Percentiles rank a stretch among this genome's conserved stretches.
Conservation (phyloP, 1,284 basidiomycete genomes). For the Stereum hirsutum region DNA sequence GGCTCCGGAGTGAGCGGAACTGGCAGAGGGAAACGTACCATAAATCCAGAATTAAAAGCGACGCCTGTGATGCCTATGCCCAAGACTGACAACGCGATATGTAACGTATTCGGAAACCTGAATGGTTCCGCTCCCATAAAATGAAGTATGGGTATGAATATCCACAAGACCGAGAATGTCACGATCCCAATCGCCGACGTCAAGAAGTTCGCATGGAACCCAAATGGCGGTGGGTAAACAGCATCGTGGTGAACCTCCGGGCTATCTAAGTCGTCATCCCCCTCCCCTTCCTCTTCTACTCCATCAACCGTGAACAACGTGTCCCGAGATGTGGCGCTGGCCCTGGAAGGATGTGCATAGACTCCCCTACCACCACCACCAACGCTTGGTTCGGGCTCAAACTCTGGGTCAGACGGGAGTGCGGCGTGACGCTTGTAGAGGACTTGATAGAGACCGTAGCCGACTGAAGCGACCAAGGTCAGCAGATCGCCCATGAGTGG, state of each 20-base stretch:
- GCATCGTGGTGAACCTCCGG: slow-evolving; percentile 18
- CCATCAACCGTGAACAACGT: slow-evolving; percentile 4
- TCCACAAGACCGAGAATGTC: slow-evolving; percentile 61
- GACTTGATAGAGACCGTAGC: slow-evolving; percentile 70
- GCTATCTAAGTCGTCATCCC: slow-evolving; percentile 18
- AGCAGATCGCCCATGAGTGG: slow-evolving; percentile 73
- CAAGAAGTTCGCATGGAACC: slow-evolving; percentile 68
- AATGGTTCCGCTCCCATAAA: slow-evolving; percentile 50
- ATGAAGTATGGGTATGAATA: slow-evolving; percentile 64
- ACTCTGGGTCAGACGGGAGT: slow-evolving; percentile 48
- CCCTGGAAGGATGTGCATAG: slow-evolving; percentile 34
- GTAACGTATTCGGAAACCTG: slow-evolving; percentile 38
- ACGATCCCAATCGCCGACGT: slow-evolving; percentile 60
- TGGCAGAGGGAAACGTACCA: slow-evolving; percentile 42
- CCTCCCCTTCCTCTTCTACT: slow-evolving; percentile 7
- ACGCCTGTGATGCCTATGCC: slow-evolving; percentile 61
- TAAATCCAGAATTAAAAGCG: slow-evolving; percentile 68
- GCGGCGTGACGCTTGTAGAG: slow-evolving; percentile 75
- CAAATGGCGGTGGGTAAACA: slow-evolving; percentile 57
- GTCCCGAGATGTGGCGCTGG: slow-evolving; percentile 14
- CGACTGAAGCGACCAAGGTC: slow-evolving; percentile 60
- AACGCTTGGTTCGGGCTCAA: too few species aligned
- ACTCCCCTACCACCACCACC: too few species aligned
- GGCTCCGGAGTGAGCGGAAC: too few species aligned
- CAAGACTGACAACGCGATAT: slow-evolving; percentile 37